Percentiles rank a stretch among this genome's conserved stretches.
Conservation (phyloP, 2,329 filamentous ascomycete species). For the Hansfordia pulvinata region DNA sequence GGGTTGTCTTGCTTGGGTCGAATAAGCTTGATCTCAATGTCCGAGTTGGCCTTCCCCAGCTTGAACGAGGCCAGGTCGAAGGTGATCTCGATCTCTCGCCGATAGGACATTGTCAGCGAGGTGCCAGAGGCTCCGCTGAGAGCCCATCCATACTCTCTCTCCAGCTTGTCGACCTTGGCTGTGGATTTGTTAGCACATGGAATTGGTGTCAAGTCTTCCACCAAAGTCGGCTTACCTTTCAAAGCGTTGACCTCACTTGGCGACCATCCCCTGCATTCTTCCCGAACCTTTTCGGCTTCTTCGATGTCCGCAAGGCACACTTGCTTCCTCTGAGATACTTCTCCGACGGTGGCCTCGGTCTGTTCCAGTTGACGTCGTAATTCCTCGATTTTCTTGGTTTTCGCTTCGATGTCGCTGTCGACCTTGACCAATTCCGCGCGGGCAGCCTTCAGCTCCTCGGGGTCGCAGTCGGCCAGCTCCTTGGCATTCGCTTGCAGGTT, state of each 20-base stretch:
- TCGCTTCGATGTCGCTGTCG: constrained; percentile 56
- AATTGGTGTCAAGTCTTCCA: neutral
- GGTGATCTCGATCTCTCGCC: constrained; percentile 57
- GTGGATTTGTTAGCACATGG: constrained; percentile 20
- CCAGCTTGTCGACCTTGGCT: constrained; percentile 54
- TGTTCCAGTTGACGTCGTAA: constrained; percentile 54
- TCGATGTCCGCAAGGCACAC: constrained; percentile 61
- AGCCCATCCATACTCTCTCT: constrained; percentile 56
- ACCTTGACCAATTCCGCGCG: constrained; percentile 52
- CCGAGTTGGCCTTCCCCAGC: constrained; percentile 27
- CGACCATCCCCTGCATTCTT: constrained; percentile 84
- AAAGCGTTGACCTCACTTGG: constrained; percentile 64
- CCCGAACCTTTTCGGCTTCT: constrained; percentile 69
- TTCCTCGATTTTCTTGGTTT: constrained; percentile 52
- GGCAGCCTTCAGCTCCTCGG: constrained; percentile 61
- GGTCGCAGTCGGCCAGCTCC: constrained; percentile 68
- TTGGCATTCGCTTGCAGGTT: constrained; percentile 58
- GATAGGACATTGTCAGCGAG: constrained; percentile 61
- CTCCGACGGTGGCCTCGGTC: constrained; percentile 50
- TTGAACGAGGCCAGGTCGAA: constrained; percentile 55
- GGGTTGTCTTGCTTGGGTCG: constrained; percentile 41
- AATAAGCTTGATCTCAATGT: constrained; percentile 59
- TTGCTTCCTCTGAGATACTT: constrained; percentile 51
- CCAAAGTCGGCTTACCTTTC: constrained; percentile 46
- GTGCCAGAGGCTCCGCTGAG: constrained; percentile 50